Evolutionary conservation across 768 basidiomycete species (phyloP).

Genomic region (Ramaria sp.): DNA sequence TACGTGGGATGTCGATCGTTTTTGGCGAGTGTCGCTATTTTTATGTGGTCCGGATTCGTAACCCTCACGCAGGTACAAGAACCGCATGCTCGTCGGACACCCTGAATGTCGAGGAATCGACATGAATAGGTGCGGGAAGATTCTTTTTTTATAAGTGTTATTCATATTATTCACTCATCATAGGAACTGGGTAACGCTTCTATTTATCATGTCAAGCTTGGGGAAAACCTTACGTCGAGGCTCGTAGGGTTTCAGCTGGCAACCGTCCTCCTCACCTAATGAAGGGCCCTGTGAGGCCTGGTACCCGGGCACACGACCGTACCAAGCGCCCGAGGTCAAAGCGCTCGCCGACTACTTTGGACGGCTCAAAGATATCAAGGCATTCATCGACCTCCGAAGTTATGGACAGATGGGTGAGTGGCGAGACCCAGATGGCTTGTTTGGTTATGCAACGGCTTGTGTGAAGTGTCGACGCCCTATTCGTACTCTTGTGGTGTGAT

Average conservation of each 20-base stretch:
- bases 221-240: too few relatives aligned
- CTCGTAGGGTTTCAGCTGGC: slow-evolving; percentile 6
- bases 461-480: slow-evolving; percentile 65
- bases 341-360: slow-evolving; percentile 62
- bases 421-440: too few relatives aligned
- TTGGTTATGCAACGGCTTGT: too few relatives aligned
- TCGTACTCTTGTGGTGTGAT: slow-evolving; percentile 55
- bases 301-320: slow-evolving; percentile 65
- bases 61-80: slow-evolving; percentile 48
- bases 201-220: neutral
- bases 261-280: slow-evolving; percentile 12
- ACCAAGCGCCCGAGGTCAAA: slow-evolving; percentile 68
- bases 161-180: too few relatives aligned
- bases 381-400: slow-evolving; percentile 66
- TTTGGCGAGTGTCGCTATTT: slow-evolving; percentile 33
- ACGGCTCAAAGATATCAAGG: slow-evolving; percentile 40
- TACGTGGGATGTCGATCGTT: slow-evolving; percentile 59
- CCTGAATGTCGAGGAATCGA: slow-evolving; percentile 60
- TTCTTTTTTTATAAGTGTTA: too few relatives aligned
- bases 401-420: slow-evolving; percentile 75
- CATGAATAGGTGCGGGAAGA: slow-evolving; percentile 50
- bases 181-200: slow-evolving; percentile 48
- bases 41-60: neutral
- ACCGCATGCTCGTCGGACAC: slow-evolving; percentile 42
- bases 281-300: slow-evolving; percentile 57